phyloP scores from a whole-genome alignment of 768 basidiomycete species.

The Cystofilobasidium ferigula region DNA sequence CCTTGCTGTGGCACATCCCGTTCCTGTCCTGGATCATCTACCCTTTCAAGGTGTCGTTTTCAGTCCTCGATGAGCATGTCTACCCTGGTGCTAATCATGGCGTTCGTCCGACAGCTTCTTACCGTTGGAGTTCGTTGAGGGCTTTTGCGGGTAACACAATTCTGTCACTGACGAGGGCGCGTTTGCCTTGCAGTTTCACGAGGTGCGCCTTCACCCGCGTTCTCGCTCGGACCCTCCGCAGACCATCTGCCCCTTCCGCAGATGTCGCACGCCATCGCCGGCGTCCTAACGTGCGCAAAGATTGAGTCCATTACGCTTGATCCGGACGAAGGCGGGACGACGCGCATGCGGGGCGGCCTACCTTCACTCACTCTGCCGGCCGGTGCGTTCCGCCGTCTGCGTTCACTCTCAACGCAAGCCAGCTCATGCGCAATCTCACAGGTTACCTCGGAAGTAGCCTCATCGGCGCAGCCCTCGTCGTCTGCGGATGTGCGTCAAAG shows the following conservation, averaged over 20 bases:
- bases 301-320: slow-evolving; percentile 79
- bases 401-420: neutral
- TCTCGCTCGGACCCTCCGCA: neutral
- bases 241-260: neutral
- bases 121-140: slow-evolving; percentile 5
- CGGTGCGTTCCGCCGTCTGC: slow-evolving; percentile 1
- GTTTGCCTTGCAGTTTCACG: slow-evolving; percentile 13
- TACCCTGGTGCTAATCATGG: slow-evolving; percentile 13
- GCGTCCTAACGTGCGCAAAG: slow-evolving; percentile 70
- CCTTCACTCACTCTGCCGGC: slow-evolving; percentile 50
- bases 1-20: slow-evolving; percentile 14
- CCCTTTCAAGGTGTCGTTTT: slow-evolving; percentile 39
- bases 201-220: slow-evolving; percentile 26
- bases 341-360: slow-evolving; percentile 76
- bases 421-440: slow-evolving; percentile 29
- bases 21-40: slow-evolving; percentile 32
- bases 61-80: slow-evolving; percentile 17
- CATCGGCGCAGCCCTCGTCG: slow-evolving; percentile 75
- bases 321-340: slow-evolving; percentile 80
- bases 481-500: slow-evolving; percentile 36
- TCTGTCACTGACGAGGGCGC: slow-evolving; percentile 37
- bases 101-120: neutral
- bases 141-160: slow-evolving; percentile 25
- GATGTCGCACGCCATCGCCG: slow-evolving; percentile 79
- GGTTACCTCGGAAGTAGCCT: slow-evolving; percentile 77